Evolutionary conservation across 1,284 basidiomycete genomes (phyloP).

Genomic region (Trametes sp.): DNA sequence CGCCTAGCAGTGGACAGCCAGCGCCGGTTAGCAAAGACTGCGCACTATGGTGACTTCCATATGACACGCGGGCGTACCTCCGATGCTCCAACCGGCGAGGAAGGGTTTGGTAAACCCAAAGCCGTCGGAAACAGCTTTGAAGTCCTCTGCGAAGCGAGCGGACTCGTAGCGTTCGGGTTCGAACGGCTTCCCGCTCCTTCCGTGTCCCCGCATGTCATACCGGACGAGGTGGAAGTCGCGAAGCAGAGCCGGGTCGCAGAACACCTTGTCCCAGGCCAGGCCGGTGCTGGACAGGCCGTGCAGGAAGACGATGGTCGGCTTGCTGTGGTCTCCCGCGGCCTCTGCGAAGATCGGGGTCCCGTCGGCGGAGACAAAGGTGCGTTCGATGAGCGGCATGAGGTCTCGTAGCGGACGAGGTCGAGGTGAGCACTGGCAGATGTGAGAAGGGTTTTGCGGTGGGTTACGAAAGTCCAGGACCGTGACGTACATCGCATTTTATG

Average conservation of each 20-base stretch:
- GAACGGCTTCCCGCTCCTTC: slow-evolving; percentile 39
- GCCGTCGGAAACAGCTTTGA: slow-evolving; percentile 39
- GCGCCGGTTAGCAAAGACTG: neutral
- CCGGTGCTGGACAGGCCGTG: slow-evolving; percentile 47
- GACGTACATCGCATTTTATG: no score
- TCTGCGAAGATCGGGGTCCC: slow-evolving; percentile 43
- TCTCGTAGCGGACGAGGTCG: no score
- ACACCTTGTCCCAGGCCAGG: slow-evolving; percentile 46
- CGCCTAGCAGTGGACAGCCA: slow-evolving; percentile 34
- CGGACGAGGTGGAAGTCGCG: slow-evolving; percentile 43
- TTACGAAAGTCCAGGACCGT: no score
- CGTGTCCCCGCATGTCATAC: slow-evolving; percentile 44
- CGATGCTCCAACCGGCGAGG: slow-evolving; percentile 44
- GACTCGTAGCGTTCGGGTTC: slow-evolving; percentile 38
- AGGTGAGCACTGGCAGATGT: no score
- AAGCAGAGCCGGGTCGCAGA: slow-evolving; percentile 42
- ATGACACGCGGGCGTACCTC: slow-evolving; percentile 13
- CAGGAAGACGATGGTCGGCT: slow-evolving; percentile 49
- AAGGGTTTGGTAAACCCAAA: slow-evolving; percentile 45
- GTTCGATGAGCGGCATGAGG: slow-evolving; percentile 1
- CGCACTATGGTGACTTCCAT: no score
- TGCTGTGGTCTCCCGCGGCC: slow-evolving; percentile 46
- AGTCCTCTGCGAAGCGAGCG: slow-evolving; percentile 46
- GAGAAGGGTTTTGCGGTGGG: no score
- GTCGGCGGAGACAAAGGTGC: slow-evolving; percentile 29